Percentiles rank a stretch among this genome's conserved stretches.
Conservation (phyloP, 2,329 filamentous ascomycete genomes). For the Aspergillus viridinutans region DNA sequence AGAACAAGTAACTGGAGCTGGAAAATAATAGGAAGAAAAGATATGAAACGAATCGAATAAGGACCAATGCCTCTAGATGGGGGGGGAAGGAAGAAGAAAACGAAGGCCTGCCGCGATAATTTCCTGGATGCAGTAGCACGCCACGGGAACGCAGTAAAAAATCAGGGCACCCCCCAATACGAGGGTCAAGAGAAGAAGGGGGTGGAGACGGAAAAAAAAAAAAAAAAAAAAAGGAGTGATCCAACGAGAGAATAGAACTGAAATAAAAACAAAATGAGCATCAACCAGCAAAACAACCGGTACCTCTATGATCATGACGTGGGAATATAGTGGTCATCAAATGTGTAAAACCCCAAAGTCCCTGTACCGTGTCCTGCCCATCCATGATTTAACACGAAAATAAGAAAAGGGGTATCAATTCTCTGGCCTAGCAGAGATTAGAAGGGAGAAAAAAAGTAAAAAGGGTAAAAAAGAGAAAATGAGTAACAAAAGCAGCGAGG, state of each 20-base stretch:
- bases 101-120: conserved; percentile 12
- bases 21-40: neutral
- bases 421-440: conserved; percentile 18
- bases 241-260: conserved; percentile 35
- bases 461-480: conserved; percentile 13
- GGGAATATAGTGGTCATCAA: conserved; percentile 21
- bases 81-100: conserved; percentile 6
- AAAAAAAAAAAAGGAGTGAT: conserved; percentile 29
- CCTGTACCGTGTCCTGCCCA: conserved; percentile 17
- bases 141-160: conserved; percentile 14
- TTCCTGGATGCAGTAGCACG: conserved; percentile 5
- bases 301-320: conserved; percentile 39
- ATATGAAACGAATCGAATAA: neutral
- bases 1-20: neutral
- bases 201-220: conserved; percentile 18
- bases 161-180: neutral
- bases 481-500: conserved; percentile 17
- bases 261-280: conserved; percentile 22
- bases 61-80: neutral
- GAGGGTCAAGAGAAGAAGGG: conserved; percentile 1
- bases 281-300: conserved; percentile 29
- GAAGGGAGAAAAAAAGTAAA: conserved; percentile 11
- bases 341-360: conserved; percentile 12
- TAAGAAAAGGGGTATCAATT: conserved; percentile 26
- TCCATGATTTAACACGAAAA: conserved; percentile 15